Conservation (phyloP, 208 protist genomes). For the Crithidia brevicula region DNA sequence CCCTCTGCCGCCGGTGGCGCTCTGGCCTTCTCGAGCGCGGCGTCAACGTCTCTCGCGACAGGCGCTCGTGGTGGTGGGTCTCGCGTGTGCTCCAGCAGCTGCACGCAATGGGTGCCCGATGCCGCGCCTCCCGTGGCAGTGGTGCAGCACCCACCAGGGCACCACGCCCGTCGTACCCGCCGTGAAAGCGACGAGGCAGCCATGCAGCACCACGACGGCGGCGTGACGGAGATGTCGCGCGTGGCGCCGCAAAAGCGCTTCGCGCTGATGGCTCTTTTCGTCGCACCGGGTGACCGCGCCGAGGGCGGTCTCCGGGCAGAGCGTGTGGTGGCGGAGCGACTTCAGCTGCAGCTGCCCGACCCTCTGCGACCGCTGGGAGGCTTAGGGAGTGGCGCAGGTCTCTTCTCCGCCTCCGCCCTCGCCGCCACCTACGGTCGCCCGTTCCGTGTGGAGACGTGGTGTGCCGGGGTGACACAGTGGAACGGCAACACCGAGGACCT, state of each 20-base stretch:
- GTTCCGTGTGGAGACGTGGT: conserved; percentile 35
- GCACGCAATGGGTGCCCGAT: conserved; percentile 31
- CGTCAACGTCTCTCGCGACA: neutral
- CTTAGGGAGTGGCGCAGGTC: conserved; percentile 8
- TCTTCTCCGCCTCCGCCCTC: conserved; percentile 23
- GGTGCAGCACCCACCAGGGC: conserved; percentile 9
- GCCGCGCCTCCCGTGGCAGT: conserved; percentile 18
- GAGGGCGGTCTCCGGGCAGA: conserved; percentile 44
- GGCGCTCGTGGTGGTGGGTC: neutral
- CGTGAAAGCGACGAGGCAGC: neutral
- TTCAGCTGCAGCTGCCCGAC: conserved; percentile 58
- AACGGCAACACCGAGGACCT: conserved; percentile 79
- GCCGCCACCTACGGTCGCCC: conserved; percentile 34
- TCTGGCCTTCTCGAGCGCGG: neutral
- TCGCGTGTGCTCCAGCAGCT: conserved; percentile 28
- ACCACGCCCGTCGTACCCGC: conserved; percentile 4
- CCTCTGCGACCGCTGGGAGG: conserved; percentile 13
- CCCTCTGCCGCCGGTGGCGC: neutral
- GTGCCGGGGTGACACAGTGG: conserved; percentile 56
- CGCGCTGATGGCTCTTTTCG: conserved; percentile 66
- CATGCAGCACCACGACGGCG: conserved; percentile 1
- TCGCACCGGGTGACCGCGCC: conserved; percentile 45
- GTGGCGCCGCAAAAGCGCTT: conserved; percentile 30
- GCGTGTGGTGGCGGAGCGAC: conserved; percentile 64
- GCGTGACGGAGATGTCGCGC: neutral